Evolutionary conservation across 306 rosid species (phyloP).

Genomic region (Corylus avellana): DNA sequence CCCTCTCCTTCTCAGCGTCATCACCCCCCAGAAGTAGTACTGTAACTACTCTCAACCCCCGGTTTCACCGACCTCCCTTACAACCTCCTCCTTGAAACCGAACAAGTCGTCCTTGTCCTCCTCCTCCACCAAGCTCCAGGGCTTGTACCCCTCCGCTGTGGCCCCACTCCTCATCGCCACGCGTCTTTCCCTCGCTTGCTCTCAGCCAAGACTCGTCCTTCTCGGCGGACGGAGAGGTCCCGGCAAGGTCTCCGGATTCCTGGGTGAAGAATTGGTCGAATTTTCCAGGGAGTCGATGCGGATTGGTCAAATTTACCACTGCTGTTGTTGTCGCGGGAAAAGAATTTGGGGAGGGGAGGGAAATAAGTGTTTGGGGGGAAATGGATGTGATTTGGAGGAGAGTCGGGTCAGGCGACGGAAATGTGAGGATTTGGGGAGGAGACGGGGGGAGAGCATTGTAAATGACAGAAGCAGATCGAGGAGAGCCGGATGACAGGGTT

Average conservation of each 20-base stretch:
- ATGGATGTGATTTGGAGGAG: constrained; percentile 34
- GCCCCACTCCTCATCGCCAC: constrained; percentile 33
- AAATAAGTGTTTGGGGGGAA: constrained; percentile 17
- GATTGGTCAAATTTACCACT: constrained; percentile 35
- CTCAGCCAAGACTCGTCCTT: constrained; percentile 46
- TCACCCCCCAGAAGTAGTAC: not conserved
- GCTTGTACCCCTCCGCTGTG: constrained; percentile 30
- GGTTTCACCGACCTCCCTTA: constrained; percentile 16
- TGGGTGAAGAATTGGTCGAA: constrained; percentile 46
- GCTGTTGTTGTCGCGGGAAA: constrained; percentile 33
- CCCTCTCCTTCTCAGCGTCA: constrained; percentile 16
- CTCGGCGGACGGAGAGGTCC: constrained; percentile 5
- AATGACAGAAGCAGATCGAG: not conserved
- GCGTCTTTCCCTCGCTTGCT: constrained; percentile 33
- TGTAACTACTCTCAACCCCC: constrained; percentile 1
- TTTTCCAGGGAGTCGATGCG: constrained; percentile 30
- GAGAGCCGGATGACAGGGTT: not conserved
- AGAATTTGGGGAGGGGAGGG: constrained; percentile 36
- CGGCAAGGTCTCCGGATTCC: constrained; percentile 33
- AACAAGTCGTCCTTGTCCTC: constrained; percentile 51
- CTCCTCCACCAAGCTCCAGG: constrained; percentile 69
- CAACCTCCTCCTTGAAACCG: constrained; percentile 32
- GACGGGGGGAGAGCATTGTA: constrained; percentile 89
- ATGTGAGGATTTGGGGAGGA: constrained; percentile 69
- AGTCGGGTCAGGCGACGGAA: constrained; percentile 48